Base-by-base conservation (phyloP, 192 early-diverging fungal genomes). In the Obelidium mucronatum region DNA sequence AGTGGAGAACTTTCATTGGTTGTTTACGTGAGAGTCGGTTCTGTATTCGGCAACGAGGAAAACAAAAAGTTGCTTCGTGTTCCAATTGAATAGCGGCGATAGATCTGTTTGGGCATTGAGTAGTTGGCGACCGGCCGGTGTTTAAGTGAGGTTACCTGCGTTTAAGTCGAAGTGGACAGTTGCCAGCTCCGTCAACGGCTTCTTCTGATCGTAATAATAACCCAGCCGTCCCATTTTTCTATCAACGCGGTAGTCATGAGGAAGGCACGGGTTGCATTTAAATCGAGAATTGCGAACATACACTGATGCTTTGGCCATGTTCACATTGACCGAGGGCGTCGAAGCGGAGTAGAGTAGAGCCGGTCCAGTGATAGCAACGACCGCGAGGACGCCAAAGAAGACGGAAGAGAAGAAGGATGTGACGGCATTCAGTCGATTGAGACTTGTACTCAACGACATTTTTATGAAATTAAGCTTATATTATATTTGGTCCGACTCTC, bases 31-130 rank as follows among this genome's bases (percentile, higher is more conserved):
- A 31, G 83, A 79, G 24, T 84, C 81, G 6, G 92, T 92, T 40
- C 81, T 80, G 78, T 93, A 96, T 73, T 96, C 93, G 11, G 87
- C 92, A 6, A 94, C 88, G 26, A 92, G 82, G 51, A 86, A 88
- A 42, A 94, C 87, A 86, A 95, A 95, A 33, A 96, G 76, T 79
- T 94, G 92, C 77, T 96, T 96, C 37, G 93, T 94, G 73, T 96
- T 96, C 94, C 94, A 96, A 74, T 94, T 90, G 79, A 94, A 96
- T 31, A 93, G 79, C 13, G 86, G 84, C 26, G 89, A 84, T 3
- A 95, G 88, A 81, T 96, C 94, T 93, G 79, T 58, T 58, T 17
- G 33, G 51, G 31, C 8, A 40, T 56, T 31, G n/a, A 60, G 11
- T 36, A 52, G 39, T 35, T 24, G 5, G 36, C 6, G 39, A 19